Evolutionary conservation across 2,329 filamentous ascomycete species (phyloP).

Genomic region (Chalaropsis thielavioides): DNA sequence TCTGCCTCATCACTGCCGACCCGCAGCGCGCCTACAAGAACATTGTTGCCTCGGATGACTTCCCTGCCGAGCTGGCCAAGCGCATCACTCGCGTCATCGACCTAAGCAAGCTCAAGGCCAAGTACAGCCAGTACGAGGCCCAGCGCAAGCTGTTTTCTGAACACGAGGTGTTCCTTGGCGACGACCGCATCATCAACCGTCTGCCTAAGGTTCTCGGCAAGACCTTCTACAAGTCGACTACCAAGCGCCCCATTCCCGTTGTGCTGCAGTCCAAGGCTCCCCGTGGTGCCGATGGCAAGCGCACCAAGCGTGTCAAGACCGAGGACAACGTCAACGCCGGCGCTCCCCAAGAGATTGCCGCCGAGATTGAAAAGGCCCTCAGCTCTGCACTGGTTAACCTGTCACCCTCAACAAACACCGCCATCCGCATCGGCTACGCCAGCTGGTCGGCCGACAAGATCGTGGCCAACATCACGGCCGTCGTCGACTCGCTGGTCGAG

Average conservation of each 20-base stretch:
- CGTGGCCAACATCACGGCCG: slow-evolving; percentile 64
- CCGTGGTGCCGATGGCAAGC: slow-evolving; percentile 27
- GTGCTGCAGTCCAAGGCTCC: slow-evolving; percentile 38
- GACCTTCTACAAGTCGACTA: slow-evolving; percentile 72
- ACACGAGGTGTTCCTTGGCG: slow-evolving; percentile 87
- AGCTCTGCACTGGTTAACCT: slow-evolving; percentile 67
- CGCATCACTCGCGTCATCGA: slow-evolving; percentile 67
- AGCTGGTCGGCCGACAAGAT: slow-evolving; percentile 62
- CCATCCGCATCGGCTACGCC: slow-evolving; percentile 64
- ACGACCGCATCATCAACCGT: slow-evolving; percentile 64
- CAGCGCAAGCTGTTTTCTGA: slow-evolving; percentile 69
- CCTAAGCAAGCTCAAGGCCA: slow-evolving; percentile 61
- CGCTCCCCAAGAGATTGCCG: slow-evolving; percentile 51
- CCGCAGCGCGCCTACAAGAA: slow-evolving; percentile 83
- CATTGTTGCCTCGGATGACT: slow-evolving; percentile 58
- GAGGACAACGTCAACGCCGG: slow-evolving; percentile 25
- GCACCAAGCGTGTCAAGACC: slow-evolving; percentile 36
- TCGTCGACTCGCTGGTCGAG: slow-evolving; percentile 53
- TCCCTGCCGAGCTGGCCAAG: slow-evolving; percentile 50
- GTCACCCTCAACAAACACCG: slow-evolving; percentile 61
- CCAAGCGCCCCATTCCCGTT: slow-evolving; percentile 78
- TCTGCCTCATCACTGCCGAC: slow-evolving; percentile 76
- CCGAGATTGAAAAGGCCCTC: slow-evolving; percentile 68
- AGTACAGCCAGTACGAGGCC: slow-evolving; percentile 79
- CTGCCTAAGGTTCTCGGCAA: slow-evolving; percentile 74